Percentiles rank a stretch among this genome's conserved stretches.
These are phyloP conservation scores for Oleoguttula mirabilis DNA, from an alignment of 495 filamentous ascomycete species.

Conservation along the genomic window DNA sequence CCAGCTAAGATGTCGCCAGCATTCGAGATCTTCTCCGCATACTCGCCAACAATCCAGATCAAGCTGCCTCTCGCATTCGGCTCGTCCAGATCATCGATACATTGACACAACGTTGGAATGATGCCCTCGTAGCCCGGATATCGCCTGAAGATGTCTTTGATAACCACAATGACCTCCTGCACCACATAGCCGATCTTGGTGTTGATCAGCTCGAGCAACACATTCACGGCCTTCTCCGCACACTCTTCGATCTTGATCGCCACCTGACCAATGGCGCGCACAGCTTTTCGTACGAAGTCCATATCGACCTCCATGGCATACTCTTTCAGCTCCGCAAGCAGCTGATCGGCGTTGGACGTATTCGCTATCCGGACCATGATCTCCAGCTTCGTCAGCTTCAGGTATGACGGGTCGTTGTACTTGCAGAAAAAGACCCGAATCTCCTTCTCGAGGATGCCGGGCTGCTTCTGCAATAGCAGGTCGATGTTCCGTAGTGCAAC, in stretches of 20 bases:
- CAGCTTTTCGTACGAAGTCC: slow-evolving; percentile 91
- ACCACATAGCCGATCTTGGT: slow-evolving; percentile 99
- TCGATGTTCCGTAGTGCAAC: slow-evolving; percentile 94
- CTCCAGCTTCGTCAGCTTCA: slow-evolving; percentile 94
- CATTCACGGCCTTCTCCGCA: slow-evolving; percentile 89
- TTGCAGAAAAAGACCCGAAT: slow-evolving; percentile 99
- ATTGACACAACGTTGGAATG: slow-evolving; percentile 89
- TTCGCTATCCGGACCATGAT: slow-evolving; percentile 99
- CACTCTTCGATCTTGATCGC: slow-evolving; percentile 96
- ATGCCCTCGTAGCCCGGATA: slow-evolving; percentile 97
- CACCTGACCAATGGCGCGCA: slow-evolving; percentile 91
- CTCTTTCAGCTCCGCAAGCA: slow-evolving; percentile 87
- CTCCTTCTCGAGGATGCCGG: slow-evolving; percentile 93
- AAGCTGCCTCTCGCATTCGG: slow-evolving; percentile 81
- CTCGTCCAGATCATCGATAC: slow-evolving; percentile 94
- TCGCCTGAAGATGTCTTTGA: slow-evolving; percentile 96
- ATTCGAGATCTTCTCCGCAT: slow-evolving; percentile 97
- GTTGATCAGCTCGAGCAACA: slow-evolving; percentile 81
- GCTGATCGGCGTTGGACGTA: slow-evolving; percentile 90
- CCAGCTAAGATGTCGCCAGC: slow-evolving; percentile 77
- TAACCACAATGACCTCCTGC: slow-evolving; percentile 93
- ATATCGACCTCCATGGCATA: slow-evolving; percentile 98
- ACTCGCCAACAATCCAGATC: slow-evolving; percentile 98
- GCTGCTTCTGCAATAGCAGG: slow-evolving; percentile 84
- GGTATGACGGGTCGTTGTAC: slow-evolving; percentile 96